A percentile compares a stretch with the other conserved stretches of the same genome.
Conservation (phyloP, 2,329 filamentous ascomycete species). For the Phialophora tarda region DNA sequence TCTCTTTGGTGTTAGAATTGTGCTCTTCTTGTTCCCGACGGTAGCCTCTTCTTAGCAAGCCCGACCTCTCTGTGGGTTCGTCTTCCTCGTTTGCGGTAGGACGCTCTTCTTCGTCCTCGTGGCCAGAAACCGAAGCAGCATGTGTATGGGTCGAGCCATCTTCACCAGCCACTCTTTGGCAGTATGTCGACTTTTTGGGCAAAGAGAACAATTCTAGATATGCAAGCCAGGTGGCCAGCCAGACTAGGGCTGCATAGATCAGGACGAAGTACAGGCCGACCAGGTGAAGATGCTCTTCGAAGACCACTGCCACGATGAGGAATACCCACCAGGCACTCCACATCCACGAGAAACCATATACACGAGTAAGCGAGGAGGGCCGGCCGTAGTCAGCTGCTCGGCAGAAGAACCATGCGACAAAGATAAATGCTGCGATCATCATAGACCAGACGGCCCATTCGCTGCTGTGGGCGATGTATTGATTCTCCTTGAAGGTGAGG, state of each 20-base stretch:
- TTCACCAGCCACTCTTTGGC: conserved; percentile 59
- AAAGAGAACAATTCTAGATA: conserved; percentile 82
- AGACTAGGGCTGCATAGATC: conserved; percentile 77
- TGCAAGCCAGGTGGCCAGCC: conserved; percentile 74
- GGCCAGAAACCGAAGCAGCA: conserved; percentile 27
- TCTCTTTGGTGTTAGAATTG: conserved; percentile 23
- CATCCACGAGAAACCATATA: conserved; percentile 83
- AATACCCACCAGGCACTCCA: conserved; percentile 75
- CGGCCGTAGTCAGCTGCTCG: conserved; percentile 77
- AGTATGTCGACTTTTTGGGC: conserved; percentile 72
- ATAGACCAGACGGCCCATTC: conserved; percentile 87
- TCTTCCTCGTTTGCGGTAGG: conserved; percentile 49
- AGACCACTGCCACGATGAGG: conserved; percentile 73
- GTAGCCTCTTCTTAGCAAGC: conserved; percentile 38
- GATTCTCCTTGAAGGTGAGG: conserved; percentile 81
- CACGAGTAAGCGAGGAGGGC: conserved; percentile 83
- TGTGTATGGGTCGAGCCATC: conserved; percentile 46
- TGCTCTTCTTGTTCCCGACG: conserved; percentile 35
- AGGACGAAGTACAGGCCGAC: conserved; percentile 80
- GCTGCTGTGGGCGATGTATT: conserved; percentile 88
- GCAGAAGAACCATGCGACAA: conserved; percentile 80
- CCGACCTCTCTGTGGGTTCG: conserved; percentile 37
- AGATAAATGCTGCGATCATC: conserved; percentile 81
- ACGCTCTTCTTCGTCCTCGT: conserved; percentile 44
- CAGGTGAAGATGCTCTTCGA: conserved; percentile 74